A percentile compares a stretch with the other conserved stretches of the same genome.
These are phyloP conservation scores for Podaxis sp. DNA, from an alignment of 768 basidiomycete species.

Conservation along the genomic window DNA sequence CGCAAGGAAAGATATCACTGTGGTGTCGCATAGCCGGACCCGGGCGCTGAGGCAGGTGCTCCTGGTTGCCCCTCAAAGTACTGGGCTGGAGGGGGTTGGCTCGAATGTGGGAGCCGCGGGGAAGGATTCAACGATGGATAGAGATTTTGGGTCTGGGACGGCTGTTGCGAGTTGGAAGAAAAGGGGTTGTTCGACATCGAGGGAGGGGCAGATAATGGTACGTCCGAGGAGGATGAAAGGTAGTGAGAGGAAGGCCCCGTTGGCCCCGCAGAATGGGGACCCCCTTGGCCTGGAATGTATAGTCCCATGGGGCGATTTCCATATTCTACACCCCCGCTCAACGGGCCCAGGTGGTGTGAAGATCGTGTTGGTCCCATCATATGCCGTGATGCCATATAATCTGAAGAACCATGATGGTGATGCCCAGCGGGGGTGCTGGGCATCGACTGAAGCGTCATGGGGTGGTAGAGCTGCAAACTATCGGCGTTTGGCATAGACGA, in stretches of 20 bases:
- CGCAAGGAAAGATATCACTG: slow-evolving; percentile 26
- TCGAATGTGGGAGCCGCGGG: slow-evolving; percentile 33
- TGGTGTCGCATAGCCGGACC: slow-evolving; percentile 48
- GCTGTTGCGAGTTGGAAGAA: slow-evolving; percentile 33
- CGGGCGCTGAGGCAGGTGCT: slow-evolving; percentile 41
- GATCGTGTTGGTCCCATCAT: slow-evolving; percentile 43
- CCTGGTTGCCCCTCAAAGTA: slow-evolving; percentile 32
- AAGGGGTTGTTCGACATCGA: slow-evolving; percentile 48
- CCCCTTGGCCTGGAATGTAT: slow-evolving; percentile 36
- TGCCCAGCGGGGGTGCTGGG: slow-evolving; percentile 36
- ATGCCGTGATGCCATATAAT: slow-evolving; percentile 45
- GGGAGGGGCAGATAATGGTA: slow-evolving; percentile 54
- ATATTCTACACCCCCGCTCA: slow-evolving; percentile 40
- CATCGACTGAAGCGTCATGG: slow-evolving; percentile 72
- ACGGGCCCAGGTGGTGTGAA: slow-evolving; percentile 32
- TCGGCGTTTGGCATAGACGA: slow-evolving; percentile 68
- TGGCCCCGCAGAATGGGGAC: slow-evolving; percentile 41
- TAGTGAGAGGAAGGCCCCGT: slow-evolving; percentile 32
- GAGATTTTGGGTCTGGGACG: slow-evolving; percentile 30
- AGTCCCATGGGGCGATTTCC: slow-evolving; percentile 33
- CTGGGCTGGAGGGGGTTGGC: slow-evolving; percentile 24
- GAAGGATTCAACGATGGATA: slow-evolving; percentile 38
- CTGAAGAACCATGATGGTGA: slow-evolving; percentile 37
- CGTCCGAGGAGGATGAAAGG: slow-evolving; percentile 34
- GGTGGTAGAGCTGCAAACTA: slow-evolving; percentile 73